Conservation (phyloP, 2,329 filamentous ascomycete species). For the Monosporascus cannonballus region DNA sequence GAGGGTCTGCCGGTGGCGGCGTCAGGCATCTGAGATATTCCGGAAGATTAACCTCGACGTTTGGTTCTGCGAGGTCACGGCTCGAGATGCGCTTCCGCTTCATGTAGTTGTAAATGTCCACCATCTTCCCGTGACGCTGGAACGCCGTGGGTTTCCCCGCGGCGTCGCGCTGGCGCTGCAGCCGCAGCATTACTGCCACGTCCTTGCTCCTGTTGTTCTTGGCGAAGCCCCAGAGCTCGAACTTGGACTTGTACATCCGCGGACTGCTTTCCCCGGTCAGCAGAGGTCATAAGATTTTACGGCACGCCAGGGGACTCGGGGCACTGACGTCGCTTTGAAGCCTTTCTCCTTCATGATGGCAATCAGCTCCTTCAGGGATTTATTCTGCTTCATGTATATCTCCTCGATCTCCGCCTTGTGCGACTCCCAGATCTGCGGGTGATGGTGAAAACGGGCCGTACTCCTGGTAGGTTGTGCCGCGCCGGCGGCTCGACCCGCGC, state of each 20-base stretch:
- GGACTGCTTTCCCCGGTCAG: constrained; percentile 2
- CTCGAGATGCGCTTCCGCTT: constrained; percentile 13
- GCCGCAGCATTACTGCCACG: constrained; percentile 17
- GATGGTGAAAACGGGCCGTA: constrained; percentile 6
- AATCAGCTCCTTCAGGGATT: constrained; percentile 14
- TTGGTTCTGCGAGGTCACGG: constrained; percentile 6
- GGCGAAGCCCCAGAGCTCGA: constrained; percentile 18
- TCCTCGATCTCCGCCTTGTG: constrained; percentile 16
- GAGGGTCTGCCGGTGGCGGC: constrained; percentile 11
- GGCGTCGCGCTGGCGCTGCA: constrained; percentile 15
- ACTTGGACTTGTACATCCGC: constrained; percentile 20
- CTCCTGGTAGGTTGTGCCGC: background rate
- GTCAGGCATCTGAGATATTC: constrained; percentile 14
- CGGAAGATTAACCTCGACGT: constrained; percentile 7
- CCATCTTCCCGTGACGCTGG: constrained; percentile 16
- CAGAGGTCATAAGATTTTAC: background rate
- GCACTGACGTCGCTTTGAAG: constrained; percentile 17
- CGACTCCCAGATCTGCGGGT: constrained; percentile 14
- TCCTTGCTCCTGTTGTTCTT: constrained; percentile 20
- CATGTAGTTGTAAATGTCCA: constrained; percentile 19
- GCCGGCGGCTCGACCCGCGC: background rate
- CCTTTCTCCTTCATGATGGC: constrained; percentile 14
- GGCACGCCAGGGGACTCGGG: background rate
- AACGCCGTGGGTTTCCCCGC: constrained; percentile 16
- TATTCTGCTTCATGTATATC: constrained; percentile 17